Percentiles rank a stretch among this genome's conserved stretches.
Conservation (phyloP, 2,329 filamentous ascomycete genomes). For the Aspergillus aculeatinus region DNA sequence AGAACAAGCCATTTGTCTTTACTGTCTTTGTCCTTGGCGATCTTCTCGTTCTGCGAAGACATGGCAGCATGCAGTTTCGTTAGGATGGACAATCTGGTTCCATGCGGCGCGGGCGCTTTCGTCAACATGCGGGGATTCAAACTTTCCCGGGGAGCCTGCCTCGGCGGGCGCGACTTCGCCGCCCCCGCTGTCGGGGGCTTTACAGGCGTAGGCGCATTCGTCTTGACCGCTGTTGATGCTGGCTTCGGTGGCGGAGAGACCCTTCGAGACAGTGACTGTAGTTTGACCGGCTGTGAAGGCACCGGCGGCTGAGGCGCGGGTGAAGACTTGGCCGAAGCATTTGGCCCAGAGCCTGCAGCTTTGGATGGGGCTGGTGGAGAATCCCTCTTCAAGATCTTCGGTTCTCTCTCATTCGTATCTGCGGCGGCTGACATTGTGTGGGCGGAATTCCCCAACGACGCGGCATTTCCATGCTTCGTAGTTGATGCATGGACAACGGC, state of each 20-base stretch:
- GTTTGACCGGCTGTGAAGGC: conserved; percentile 6
- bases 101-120: conserved; percentile 45
- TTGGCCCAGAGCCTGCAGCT: not conserved
- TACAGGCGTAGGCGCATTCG: not conserved
- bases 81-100: conserved; percentile 43
- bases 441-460: not conserved
- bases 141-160: conserved; percentile 40
- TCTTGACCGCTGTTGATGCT: conserved; percentile 8
- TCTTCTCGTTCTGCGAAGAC: conserved; percentile 40
- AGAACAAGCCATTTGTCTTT: conserved; percentile 38
- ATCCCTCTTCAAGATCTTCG: not conserved
- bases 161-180: conserved; percentile 20
- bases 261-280: conserved; percentile 25
- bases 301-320: not conserved
- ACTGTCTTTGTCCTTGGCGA: conserved; percentile 31
- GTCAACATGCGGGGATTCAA: conserved; percentile 48
- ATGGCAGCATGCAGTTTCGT: conserved; percentile 47
- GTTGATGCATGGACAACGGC: conserved; percentile 4
- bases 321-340: not conserved
- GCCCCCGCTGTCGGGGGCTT: not conserved
- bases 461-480: not conserved
- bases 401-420: not conserved
- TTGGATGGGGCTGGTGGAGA: not conserved
- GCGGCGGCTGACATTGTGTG: conserved; percentile 7
- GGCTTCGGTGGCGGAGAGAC: conserved; percentile 30